phyloP scores from a whole-genome alignment of 495 filamentous ascomycete species.

The Trichoderma reesei region DNA sequence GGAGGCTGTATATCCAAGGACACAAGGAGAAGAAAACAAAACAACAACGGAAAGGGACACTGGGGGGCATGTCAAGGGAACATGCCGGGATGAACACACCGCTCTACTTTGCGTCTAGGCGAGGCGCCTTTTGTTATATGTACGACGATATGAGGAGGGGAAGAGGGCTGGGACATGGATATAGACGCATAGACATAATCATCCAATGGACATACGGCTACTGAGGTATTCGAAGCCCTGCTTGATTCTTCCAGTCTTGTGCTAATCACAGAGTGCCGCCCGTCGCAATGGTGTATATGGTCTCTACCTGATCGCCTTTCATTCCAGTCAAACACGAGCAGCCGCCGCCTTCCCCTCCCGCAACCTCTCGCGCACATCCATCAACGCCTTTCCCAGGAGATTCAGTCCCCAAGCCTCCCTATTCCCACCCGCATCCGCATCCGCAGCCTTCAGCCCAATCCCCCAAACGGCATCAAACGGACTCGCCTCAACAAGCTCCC shows the following conservation, averaged over 20 bases:
- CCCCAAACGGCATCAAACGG: slow-evolving; percentile 60
- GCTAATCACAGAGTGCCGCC: too few species aligned
- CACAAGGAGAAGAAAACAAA: background rate
- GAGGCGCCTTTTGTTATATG: background rate
- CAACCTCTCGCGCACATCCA: slow-evolving; percentile 37
- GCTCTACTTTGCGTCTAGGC: background rate
- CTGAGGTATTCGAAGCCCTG: background rate
- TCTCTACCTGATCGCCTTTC: too few species aligned
- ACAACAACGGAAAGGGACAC: background rate
- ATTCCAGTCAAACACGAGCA: too few species aligned
- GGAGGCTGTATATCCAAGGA: slow-evolving; percentile 5
- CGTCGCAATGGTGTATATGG: too few species aligned
- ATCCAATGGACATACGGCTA: background rate
- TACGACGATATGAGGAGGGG: background rate
- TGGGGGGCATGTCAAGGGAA: background rate
- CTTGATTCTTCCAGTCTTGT: too few species aligned
- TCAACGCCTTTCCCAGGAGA: slow-evolving; percentile 48
- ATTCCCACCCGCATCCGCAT: slow-evolving; percentile 37
- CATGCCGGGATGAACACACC: slow-evolving; percentile 4
- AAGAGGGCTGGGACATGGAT: background rate
- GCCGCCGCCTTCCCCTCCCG: slow-evolving; percentile 36
- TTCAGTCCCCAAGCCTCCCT: slow-evolving; percentile 54
- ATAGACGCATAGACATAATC: slow-evolving; percentile 7
- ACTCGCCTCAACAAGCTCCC: slow-evolving; percentile 54
- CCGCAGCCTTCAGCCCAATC: slow-evolving; percentile 45